Base-by-base conservation (phyloP, 352 stramenopile species). In the Globisporangium megalacanthum region DNA sequence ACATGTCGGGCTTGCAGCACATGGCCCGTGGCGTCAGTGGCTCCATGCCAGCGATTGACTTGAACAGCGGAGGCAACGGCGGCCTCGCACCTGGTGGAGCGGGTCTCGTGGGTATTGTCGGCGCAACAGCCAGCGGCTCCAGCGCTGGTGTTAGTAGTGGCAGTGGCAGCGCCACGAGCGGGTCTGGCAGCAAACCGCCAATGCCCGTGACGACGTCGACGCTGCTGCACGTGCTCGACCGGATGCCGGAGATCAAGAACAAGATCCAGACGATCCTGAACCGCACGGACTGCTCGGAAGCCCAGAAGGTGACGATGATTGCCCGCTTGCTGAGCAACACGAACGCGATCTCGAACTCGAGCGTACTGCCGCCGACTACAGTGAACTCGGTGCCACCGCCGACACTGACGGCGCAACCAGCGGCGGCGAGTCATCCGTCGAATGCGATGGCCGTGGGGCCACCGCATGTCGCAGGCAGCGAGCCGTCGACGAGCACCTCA, bases 161-260 rank as follows among this genome's bases (percentile, higher is more conserved):
- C 17, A 17, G 5, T 6, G 44, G 8, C 13, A 22, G 19, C 19
- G n/a, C 14, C n/a, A 39, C 20, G 42, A 49, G 64, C 10, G 47
- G 41, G 13, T 49, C 35, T 4, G 51, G 42, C 39, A 56, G 15
- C 19, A 63, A 58, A 8, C 42, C 64, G 33, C 48, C 72, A 0
- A 88, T 92, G 65, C 79, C 79, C 7, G 80, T 91, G 64, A 90
- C 79, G 22, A 92, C 84, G 3, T 89, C 82, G 7, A 86, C 84
- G 29, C 55, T 94, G 46, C 58, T 94, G 29, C 79, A 92, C 49
- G 83, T 94, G 19, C 62, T 94, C 19, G 85, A 94, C 52, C 79
- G 82, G 6, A 92, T 93, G 83, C 85, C 85, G 19, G 83, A 92
- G 78, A 92, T 94, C 65, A 94, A 94, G 78, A 83, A 89, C 72